A percentile compares a stretch with the other conserved stretches of the same genome.
These are phyloP conservation scores for Excoecaria agallocha DNA, from an alignment of 345 rosid genomes.

Conservation along the genomic window DNA sequence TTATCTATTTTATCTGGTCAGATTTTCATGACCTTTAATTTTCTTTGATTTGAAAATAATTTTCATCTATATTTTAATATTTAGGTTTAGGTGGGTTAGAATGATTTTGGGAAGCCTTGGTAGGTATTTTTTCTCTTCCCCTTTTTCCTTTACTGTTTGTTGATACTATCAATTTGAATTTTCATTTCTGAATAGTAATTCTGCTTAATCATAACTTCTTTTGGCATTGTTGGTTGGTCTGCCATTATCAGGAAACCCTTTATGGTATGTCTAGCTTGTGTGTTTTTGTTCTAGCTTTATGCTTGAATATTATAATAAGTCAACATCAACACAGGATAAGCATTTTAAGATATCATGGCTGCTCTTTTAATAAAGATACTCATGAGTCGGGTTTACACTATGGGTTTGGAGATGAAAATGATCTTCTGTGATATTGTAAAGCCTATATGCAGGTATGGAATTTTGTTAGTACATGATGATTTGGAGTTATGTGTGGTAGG, in stretches of 20 bases:
- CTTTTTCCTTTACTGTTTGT: too few species aligned
- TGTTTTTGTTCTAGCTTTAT: neutral
- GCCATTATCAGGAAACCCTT: constrained; percentile 85
- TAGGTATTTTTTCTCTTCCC: too few species aligned
- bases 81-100: too few species aligned
- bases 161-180: too few species aligned
- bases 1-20: too few species aligned
- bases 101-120: too few species aligned
- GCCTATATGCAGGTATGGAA: neutral
- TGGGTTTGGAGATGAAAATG: neutral
- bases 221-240: constrained; percentile 95
- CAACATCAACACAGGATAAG: neutral
- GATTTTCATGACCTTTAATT: too few species aligned
- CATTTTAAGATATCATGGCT: neutral
- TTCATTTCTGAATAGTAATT: too few species aligned
- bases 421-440: neutral
- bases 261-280: constrained; percentile 49
- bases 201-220: too few species aligned
- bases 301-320: neutral
- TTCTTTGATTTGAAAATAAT: too few species aligned
- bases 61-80: too few species aligned
- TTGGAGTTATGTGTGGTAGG: neutral
- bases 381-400: neutral
- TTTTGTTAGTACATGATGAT: neutral
- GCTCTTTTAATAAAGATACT: neutral